phyloP scores from a whole-genome alignment of 805 yeast genomes.

The Metschnikowia gelsemii region DNA sequence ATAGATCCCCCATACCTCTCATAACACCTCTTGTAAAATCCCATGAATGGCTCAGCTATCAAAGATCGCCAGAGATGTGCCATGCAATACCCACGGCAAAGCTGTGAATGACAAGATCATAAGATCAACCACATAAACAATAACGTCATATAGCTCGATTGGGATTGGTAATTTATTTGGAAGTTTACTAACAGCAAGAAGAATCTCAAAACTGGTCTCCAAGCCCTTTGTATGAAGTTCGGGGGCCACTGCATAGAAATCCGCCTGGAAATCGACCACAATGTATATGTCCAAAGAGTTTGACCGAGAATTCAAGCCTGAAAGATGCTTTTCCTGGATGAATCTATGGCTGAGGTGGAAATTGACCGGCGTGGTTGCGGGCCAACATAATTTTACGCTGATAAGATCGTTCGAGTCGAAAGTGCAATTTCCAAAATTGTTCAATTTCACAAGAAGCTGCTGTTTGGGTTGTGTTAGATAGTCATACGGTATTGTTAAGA shows the following conservation, averaged over 20 bases:
- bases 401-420: conserved; percentile 22
- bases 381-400: conserved; percentile 23
- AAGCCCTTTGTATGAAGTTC: too few species aligned
- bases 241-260: conserved; percentile 17
- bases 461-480: conserved; percentile 9
- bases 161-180: conserved; percentile 21
- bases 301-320: background rate
- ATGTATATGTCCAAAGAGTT: conserved; percentile 18
- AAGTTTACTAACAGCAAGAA: conserved; percentile 15
- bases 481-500: conserved; percentile 16
- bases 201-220: conserved; percentile 9
- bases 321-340: conserved; percentile 8
- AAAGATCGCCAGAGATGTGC: background rate
- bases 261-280: conserved; percentile 15
- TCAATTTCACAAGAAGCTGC: conserved; percentile 30
- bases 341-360: conserved; percentile 14
- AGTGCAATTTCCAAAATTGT: conserved; percentile 32
- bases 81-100: conserved; percentile 5
- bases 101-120: conserved; percentile 13
- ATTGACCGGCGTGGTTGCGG: conserved; percentile 20
- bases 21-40: background rate
- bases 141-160: conserved; percentile 19
- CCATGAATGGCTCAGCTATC: too few species aligned
- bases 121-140: conserved; percentile 17
- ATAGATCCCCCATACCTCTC: background rate